phyloP scores from a whole-genome alignment of 106 monocot species.

The Dendrobium officinale region DNA sequence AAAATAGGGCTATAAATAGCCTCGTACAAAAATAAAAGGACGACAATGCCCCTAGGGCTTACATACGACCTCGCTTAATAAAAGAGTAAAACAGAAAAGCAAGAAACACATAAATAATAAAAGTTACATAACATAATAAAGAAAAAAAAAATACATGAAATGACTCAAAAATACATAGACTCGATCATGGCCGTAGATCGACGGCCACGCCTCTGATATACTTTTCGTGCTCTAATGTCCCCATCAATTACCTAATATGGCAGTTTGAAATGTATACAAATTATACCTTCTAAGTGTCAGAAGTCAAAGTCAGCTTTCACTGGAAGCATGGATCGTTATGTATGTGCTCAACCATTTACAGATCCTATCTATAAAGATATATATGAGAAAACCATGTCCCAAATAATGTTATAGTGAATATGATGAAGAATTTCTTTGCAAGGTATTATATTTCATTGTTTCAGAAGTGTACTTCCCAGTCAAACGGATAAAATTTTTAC shows the following conservation, averaged over 20 bases:
- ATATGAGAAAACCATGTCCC: not conserved
- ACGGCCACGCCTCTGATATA: too few relatives aligned
- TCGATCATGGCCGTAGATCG: too few relatives aligned
- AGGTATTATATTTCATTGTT: not conserved
- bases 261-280: not conserved
- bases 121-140: too few relatives aligned
- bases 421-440: not conserved
- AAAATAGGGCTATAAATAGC: too few relatives aligned
- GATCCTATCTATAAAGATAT: not conserved
- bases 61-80: too few relatives aligned
- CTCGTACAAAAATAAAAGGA: too few relatives aligned
- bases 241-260: not conserved
- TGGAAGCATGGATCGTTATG: not conserved
- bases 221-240: too few relatives aligned
- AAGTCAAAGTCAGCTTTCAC: not conserved
- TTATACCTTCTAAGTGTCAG: not conserved
- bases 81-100: too few relatives aligned
- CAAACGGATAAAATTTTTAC: not conserved
- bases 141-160: too few relatives aligned
- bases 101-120: too few relatives aligned
- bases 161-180: too few relatives aligned
- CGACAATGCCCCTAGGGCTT: too few relatives aligned
- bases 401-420: not conserved
- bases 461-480: not conserved
- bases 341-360: not conserved